Evolutionary conservation across 495 filamentous ascomycete species (phyloP).

Genomic region (Aspergillus steynii): DNA sequence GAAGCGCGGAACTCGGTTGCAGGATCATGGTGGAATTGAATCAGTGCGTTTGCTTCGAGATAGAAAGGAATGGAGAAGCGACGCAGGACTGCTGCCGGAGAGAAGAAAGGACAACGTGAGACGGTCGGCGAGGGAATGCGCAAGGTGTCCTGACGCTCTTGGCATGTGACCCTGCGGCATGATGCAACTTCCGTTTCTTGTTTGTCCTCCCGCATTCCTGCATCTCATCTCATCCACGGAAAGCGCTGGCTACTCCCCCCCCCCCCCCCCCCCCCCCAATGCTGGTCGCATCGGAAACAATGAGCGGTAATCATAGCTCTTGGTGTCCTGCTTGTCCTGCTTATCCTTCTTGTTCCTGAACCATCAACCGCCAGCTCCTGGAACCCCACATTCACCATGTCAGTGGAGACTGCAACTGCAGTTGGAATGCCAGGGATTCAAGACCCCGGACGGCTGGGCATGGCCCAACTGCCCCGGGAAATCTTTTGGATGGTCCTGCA

Average conservation of each 20-base stretch:
- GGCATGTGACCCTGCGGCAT: slow-evolving; percentile 36
- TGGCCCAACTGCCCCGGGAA: slow-evolving; percentile 41
- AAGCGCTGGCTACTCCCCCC: not conserved
- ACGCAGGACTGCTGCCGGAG: not conserved
- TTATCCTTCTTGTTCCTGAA: slow-evolving; percentile 7
- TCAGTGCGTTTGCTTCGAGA: not conserved
- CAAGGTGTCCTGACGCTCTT: slow-evolving; percentile 53
- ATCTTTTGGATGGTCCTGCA: slow-evolving; percentile 44
- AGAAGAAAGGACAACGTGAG: not conserved
- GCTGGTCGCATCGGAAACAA: not conserved
- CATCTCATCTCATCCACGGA: slow-evolving; percentile 3
- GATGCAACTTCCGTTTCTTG: not conserved
- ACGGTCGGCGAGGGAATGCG: slow-evolving; percentile 22
- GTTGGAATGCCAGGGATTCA: slow-evolving; percentile 8
- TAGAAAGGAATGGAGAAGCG: slow-evolving; percentile 4
- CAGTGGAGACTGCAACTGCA: not conserved
- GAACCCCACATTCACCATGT: slow-evolving; percentile 16
- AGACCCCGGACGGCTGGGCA: slow-evolving; percentile 10
- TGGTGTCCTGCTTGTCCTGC: not conserved
- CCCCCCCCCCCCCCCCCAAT: not conserved
- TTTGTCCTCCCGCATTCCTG: not conserved
- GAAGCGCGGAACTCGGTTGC: slow-evolving; percentile 29
- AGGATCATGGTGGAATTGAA: slow-evolving; percentile 15
- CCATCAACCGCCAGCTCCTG: not conserved
- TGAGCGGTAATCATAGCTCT: not conserved